Conservation (phyloP, 139 green algal genomes). For the Nannochloris sp. region DNA sequence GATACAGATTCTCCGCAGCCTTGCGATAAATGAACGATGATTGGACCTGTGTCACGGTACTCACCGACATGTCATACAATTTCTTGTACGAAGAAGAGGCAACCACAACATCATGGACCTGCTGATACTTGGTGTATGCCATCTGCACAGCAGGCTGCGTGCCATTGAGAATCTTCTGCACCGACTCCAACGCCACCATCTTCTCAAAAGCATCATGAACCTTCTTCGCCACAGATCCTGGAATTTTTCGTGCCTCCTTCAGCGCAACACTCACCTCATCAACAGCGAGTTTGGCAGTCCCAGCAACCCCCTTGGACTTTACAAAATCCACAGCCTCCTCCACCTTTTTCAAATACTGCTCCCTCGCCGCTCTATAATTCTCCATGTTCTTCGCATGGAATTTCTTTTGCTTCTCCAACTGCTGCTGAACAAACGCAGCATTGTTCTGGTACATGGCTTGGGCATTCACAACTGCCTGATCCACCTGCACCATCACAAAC, state of each 20-base stretch:
- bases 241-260: slow-evolving; percentile 31
- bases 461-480: slow-evolving; percentile 17
- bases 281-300: slow-evolving; percentile 20
- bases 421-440: slow-evolving; percentile 5
- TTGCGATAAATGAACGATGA: slow-evolving; percentile 10
- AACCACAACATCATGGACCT: slow-evolving; percentile 23
- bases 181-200: slow-evolving; percentile 21
- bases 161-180: slow-evolving; percentile 13
- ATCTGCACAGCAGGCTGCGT: slow-evolving; percentile 12
- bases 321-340: slow-evolving; percentile 33
- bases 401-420: slow-evolving; percentile 27
- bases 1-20: slow-evolving; percentile 14
- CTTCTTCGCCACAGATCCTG: slow-evolving; percentile 6
- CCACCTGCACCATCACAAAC: slow-evolving; percentile 18
- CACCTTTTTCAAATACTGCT: slow-evolving; percentile 39
- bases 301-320: slow-evolving; percentile 29
- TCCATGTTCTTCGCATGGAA: slow-evolving; percentile 34
- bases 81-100: slow-evolving; percentile 23
- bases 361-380: slow-evolving; percentile 23
- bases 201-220: slow-evolving; percentile 27
- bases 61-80: not conserved
- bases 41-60: slow-evolving; percentile 5
- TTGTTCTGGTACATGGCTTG: slow-evolving; percentile 23
- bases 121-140: slow-evolving; percentile 10
- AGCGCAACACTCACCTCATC: slow-evolving; percentile 30